Evolutionary conservation across 345 rosid species (phyloP), one percentile per base, ranked within the genome.

Genomic region (Microthlaspi erraticum): DNA sequence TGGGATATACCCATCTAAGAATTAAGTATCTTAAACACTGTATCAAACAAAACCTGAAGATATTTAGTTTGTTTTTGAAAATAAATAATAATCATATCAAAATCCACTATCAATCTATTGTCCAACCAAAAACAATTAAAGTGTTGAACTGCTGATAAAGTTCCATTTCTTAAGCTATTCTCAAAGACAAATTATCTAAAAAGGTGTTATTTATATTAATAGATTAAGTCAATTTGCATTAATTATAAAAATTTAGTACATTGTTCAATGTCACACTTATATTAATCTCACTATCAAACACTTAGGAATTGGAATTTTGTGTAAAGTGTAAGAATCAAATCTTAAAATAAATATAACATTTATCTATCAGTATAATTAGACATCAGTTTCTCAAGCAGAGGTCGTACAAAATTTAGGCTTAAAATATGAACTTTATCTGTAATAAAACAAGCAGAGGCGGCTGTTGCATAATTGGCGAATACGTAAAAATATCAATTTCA

Each of bases 91-190:
- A 72, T 45, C 14, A 54, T 45, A 55, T 36, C 5, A 55, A 19
- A 44, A 13, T 44, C 64, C 57, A 26, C 5, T 5, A 55, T 72
- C 58, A 64, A 26, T 55, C 64, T 54, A 39, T 32, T 72, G 37
- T 64, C 65, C 71, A 72, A 72, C 44, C 59, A 64, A 72, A 64
- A 55, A 54, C 65, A 37, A 56, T 17, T 54, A 1, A 45, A 64
- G 64, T 54, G 64, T 17, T 58, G 18, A 58, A 38, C 7, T 59
- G 48, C 19, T 36, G 3, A 64, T 63, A 72, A 42, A 62, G 56
- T 71, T 53, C 10, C 33, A 33, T 45, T 18, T 34, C 3, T 36
- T 34, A 63, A 34, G 49, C 32, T 58, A 46, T 46, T 20, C 12
- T 23, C 20, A 9, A 45, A 44, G 29, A 26, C 12, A 50, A 68